Percentiles rank a stretch among this genome's conserved stretches.
Conservation (phyloP, 108 stramenopile genomes). For the Phaeodactylum tricornutum region DNA sequence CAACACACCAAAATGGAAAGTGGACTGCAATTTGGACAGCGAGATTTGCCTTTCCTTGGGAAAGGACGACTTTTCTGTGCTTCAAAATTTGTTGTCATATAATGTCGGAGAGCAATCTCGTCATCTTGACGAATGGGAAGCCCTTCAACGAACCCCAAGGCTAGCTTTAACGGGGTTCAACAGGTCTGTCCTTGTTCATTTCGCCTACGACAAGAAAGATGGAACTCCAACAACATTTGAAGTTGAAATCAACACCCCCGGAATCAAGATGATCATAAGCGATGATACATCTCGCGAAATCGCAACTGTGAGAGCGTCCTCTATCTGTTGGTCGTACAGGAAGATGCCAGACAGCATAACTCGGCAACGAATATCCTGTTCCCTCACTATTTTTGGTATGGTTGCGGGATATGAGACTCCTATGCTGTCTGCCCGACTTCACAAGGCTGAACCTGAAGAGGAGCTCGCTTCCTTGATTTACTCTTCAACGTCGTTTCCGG, state of each 20-base stretch:
- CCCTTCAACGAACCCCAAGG: slow-evolving; percentile 28
- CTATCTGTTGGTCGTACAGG: slow-evolving; percentile 28
- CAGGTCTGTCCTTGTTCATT: slow-evolving; percentile 39
- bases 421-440: neutral
- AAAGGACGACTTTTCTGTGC: slow-evolving; percentile 44
- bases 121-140: slow-evolving; percentile 48
- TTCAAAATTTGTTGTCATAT: slow-evolving; percentile 42
- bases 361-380: slow-evolving; percentile 23
- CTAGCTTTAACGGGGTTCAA: slow-evolving; percentile 18
- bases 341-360: slow-evolving; percentile 31
- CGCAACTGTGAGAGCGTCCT: slow-evolving; percentile 20
- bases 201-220: slow-evolving; percentile 73
- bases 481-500: slow-evolving; percentile 36
- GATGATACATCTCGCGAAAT: slow-evolving; percentile 1
- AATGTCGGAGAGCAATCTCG: slow-evolving; percentile 65
- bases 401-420: too few relatives aligned
- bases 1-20: slow-evolving; percentile 57
- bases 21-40: slow-evolving; percentile 31
- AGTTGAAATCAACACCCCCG: slow-evolving; percentile 15
- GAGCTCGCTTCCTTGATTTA: slow-evolving; percentile 24
- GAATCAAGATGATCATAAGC: slow-evolving; percentile 10
- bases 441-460: neutral
- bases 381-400: slow-evolving; percentile 11
- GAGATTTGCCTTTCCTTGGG: slow-evolving; percentile 22
- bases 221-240: slow-evolving; percentile 57